Base-by-base conservation (phyloP, 768 basidiomycete species). In the Pleurotus citrinopileatus region DNA sequence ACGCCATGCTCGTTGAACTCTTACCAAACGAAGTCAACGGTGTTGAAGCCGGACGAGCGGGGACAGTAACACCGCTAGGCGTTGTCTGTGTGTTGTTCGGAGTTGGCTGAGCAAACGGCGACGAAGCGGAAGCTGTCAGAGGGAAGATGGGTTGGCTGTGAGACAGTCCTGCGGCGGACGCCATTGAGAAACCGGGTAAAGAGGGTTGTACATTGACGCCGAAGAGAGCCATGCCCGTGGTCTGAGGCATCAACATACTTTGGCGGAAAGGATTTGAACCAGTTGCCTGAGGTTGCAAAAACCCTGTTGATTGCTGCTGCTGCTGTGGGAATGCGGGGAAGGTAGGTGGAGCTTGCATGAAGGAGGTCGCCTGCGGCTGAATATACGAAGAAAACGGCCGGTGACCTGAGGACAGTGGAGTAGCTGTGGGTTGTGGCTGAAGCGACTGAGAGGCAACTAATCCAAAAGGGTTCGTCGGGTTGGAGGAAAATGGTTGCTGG, bases 201-300 rank as follows among this genome's bases (percentile, higher is more conserved):
- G 61, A 59, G 43, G 57, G 52, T 61, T 61, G 57, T 57, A 48
- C 65, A 48, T 62, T 67, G 19, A 56, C 60, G 55, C 65, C 72
- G 54, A 82, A 78, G 54, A 74, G 58, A 1, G 79, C 75, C 67
- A 80, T 72, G 2, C 84, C 83, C 2, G 85, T 89, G 6, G 73
- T 70, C 61, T 87, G 84, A 9, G 86, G 79, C 22, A 84, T 53
- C 57, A 92, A 67, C 77, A 86, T 80, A 60, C 81, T 89, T 67
- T 91, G 91, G 28, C 93, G 77, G 76, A 95, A 95, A 7, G 91
- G 92, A 68, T 94, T 94, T 38, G 75, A 70, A 17, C 84, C 87
- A 7, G 86, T 89, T 13, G 73, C 64, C 59, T 86, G 82, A 15
- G 85, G 77, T 63, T 78, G 81, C 47, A 79, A 61, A 57, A 67